phyloP scores from a whole-genome alignment of 106 monocot species.

The Cymbidium sinense region DNA sequence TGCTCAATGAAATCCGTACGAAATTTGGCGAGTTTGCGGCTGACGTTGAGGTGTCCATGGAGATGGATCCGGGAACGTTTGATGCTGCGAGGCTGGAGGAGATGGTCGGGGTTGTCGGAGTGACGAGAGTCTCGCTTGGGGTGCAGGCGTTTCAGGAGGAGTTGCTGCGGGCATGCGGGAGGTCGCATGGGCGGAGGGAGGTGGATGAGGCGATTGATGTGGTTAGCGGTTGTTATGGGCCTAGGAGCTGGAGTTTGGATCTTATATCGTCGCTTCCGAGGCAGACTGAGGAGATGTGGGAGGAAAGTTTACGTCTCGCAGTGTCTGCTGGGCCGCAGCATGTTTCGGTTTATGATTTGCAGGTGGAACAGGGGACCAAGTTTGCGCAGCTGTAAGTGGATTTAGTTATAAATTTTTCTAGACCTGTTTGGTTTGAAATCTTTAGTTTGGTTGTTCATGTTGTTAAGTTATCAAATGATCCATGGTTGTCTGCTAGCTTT shows the following conservation, averaged over 20 bases:
- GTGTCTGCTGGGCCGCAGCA: slow-evolving; percentile 54
- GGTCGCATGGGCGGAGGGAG: slow-evolving; percentile 73
- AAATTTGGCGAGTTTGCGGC: slow-evolving; percentile 33
- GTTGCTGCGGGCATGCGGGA: slow-evolving; percentile 62
- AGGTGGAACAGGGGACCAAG: slow-evolving; percentile 98
- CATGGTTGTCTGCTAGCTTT: not conserved
- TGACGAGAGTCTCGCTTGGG: slow-evolving; percentile 89
- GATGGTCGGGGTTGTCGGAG: slow-evolving; percentile 40
- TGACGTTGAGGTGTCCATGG: slow-evolving; percentile 73
- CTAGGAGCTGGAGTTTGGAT: slow-evolving; percentile 91
- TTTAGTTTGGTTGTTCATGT: not conserved
- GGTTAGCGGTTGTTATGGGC: slow-evolving; percentile 25
- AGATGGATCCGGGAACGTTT: slow-evolving; percentile 99
- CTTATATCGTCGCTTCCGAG: slow-evolving; percentile 79
- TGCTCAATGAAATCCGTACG: slow-evolving; percentile 37
- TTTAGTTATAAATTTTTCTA: not conserved
- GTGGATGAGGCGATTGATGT: slow-evolving; percentile 70
- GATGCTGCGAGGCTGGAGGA: slow-evolving; percentile 39
- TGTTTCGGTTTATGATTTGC: slow-evolving; percentile 88
- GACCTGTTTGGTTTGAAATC: not conserved
- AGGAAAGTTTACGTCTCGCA: slow-evolving; percentile 50
- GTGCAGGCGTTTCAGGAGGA: slow-evolving; percentile 98
- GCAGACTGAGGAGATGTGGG: slow-evolving; percentile 84
- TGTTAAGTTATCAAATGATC: not conserved
- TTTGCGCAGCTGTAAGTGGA: slow-evolving; percentile 70